Conservation (phyloP, 108 stramenopile species). For the Conticribra guillardii region DNA sequence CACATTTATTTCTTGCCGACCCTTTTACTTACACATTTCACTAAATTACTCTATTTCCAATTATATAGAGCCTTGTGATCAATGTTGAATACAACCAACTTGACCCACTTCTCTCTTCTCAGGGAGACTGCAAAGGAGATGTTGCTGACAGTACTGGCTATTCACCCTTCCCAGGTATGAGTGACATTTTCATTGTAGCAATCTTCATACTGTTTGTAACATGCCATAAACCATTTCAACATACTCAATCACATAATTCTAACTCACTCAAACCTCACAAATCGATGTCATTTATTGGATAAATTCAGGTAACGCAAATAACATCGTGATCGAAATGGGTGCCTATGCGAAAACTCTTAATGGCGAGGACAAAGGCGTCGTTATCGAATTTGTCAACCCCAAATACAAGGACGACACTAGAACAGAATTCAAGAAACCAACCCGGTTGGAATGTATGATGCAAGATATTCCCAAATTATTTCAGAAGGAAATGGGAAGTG, state of each 20-base stretch:
- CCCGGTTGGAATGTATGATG: slow-evolving; percentile 94
- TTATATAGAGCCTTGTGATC: slow-evolving; percentile 79
- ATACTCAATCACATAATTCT: not conserved
- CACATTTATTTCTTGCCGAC: not conserved
- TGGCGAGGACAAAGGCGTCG: slow-evolving; percentile 80
- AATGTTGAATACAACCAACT: slow-evolving; percentile 99
- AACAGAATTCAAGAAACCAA: slow-evolving; percentile 98
- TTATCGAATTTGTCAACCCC: slow-evolving; percentile 98
- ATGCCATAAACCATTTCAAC: not conserved
- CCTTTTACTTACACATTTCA: too few relatives aligned
- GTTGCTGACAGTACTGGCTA: slow-evolving; percentile 92
- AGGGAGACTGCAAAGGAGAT: slow-evolving; percentile 87
- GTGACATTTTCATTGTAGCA: slow-evolving; percentile 11
- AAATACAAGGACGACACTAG: slow-evolving; percentile 95
- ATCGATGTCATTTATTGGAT: not conserved
- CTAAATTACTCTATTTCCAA: not conserved
- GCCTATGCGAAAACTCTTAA: slow-evolving; percentile 77
- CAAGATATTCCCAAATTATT: slow-evolving; percentile 98
- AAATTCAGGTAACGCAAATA: slow-evolving; percentile 93
- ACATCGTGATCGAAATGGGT: slow-evolving; percentile 89
- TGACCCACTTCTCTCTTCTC: slow-evolving; percentile 89
- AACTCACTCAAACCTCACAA: slow-evolving; percentile 14
- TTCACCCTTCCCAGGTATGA: slow-evolving; percentile 94
- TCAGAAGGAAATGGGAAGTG: slow-evolving; percentile 87
- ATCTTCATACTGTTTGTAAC: slow-evolving; percentile 53